Percentiles rank a stretch among this genome's conserved stretches.
Evolutionary conservation across 129 eudicot genomes (phyloP).

Genomic region (Kitagawia praeruptora): DNA sequence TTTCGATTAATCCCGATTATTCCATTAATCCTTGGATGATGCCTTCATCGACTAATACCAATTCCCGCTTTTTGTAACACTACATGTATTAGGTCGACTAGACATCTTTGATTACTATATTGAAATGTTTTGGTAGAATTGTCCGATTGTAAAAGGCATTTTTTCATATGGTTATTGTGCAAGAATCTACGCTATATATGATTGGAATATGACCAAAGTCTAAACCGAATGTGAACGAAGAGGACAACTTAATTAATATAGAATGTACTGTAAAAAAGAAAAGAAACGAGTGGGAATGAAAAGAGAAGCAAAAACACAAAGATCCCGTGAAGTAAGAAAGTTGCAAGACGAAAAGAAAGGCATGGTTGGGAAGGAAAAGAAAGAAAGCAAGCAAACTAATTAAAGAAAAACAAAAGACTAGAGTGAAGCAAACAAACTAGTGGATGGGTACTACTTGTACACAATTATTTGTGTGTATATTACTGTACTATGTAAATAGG

Average conservation of each 20-base stretch:
- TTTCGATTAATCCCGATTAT: too few species aligned
- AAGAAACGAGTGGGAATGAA: not conserved
- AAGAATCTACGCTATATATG: too few species aligned
- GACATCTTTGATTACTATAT: not conserved
- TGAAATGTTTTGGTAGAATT: not conserved
- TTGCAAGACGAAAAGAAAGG: not conserved
- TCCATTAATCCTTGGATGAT: too few species aligned
- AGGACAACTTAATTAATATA: not conserved
- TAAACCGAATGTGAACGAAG: not conserved
- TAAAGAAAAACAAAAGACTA: not conserved
- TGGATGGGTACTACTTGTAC: not conserved
- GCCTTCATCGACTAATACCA: too few species aligned
- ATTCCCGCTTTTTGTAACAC: too few species aligned
- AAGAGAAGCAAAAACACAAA: not conserved
- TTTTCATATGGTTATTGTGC: too few species aligned
- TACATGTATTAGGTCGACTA: not conserved
- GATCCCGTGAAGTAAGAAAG: conserved; percentile 17
- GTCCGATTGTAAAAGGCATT: too few species aligned
- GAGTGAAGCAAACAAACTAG: conserved; percentile 18
- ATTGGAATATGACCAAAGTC: not conserved
- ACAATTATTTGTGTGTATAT: too few species aligned
- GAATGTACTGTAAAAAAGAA: not conserved
- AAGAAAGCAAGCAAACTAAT: not conserved
- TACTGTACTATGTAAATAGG: not conserved
- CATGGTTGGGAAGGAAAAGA: conserved; percentile 9